Percentiles rank a stretch among this genome's conserved stretches.
phyloP scores from a whole-genome alignment of 2,329 filamentous ascomycete genomes.

The Aspergillus phoenicis region DNA sequence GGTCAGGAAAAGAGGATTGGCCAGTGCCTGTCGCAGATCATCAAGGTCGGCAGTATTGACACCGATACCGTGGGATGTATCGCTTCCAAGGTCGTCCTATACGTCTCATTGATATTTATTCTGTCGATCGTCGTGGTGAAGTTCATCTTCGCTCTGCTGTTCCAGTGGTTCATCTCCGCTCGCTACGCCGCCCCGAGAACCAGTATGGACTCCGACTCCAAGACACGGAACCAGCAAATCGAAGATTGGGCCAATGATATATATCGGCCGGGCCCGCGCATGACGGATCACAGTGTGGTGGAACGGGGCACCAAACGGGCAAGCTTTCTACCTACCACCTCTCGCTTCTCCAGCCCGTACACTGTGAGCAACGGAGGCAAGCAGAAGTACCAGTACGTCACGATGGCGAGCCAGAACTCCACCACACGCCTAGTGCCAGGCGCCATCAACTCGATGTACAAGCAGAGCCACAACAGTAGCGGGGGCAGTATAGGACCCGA shows the following conservation, averaged over 20 bases:
- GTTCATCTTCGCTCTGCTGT: constrained; percentile 84
- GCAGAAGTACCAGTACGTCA: constrained; percentile 68
- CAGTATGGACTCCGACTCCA: constrained; percentile 76
- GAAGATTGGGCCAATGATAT: constrained; percentile 99
- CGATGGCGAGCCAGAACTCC: constrained; percentile 89
- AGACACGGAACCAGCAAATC: constrained; percentile 87
- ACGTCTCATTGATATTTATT: constrained; percentile 89
- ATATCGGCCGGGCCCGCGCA: constrained; percentile 82
- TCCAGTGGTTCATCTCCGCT: constrained; percentile 94
- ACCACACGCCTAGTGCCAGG: constrained; percentile 69
- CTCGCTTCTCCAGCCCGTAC: constrained; percentile 89
- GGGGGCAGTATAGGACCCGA: constrained; percentile 58
- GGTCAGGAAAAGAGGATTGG: constrained; percentile 77
- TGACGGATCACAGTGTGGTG: constrained; percentile 72
- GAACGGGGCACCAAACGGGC: constrained; percentile 78
- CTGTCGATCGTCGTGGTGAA: constrained; percentile 82
- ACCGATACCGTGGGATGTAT: constrained; percentile 97
- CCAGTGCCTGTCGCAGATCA: constrained; percentile 86
- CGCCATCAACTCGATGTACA: constrained; percentile 66
- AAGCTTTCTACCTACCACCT: constrained; percentile 91
- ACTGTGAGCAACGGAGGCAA: constrained; percentile 67
- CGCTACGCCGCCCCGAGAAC: constrained; percentile 84
- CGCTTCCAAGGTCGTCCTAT: constrained; percentile 93
- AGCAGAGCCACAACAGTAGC: constrained; percentile 56
- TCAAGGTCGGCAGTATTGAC: constrained; percentile 94